Evolutionary conservation across 805 yeast genomes (phyloP), one percentile per base, ranked within the genome.

Genomic region (Starmerella cellae): DNA sequence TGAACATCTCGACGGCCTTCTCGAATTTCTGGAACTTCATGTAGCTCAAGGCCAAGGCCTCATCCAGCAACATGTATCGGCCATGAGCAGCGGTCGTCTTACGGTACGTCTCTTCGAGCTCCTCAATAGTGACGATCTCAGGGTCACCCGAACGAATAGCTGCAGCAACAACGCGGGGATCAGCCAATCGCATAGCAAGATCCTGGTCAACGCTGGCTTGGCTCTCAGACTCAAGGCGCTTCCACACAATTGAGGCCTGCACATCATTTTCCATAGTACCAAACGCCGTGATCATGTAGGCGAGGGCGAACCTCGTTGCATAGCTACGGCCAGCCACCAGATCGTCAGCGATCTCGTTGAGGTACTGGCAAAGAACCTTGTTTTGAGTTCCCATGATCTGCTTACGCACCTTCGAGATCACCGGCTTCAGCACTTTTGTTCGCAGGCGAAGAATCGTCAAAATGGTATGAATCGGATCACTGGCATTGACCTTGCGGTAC

Each of bases 111-210:
- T 39, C 18, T 36, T 51, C 51, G 23, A 54, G 39, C 28, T 46
- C 53, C 16, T 48, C 55, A 5, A 54, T 48, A 1, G 47, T 39
- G n/a, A 51, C 35, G 2, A 47, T 39, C 22, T 38, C 33, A 4
- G 56, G 56, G 39, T 53, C 56, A 16, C 48, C 50, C 23, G 41
- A 43, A 16, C 46, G 34, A 18, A 54, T 38, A 1, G 50, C 54
- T 4, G 56, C 54, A 19, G 53, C 46, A 8, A 54, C 52, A 14
- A 54, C 56, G 4, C 45, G 39, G 2, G 57, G 56, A 29, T 48
- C 52, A 20, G 22, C 27, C 14, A 53, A 37, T 19, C 46, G 43
- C 36, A 30, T 36, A 10, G 34, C 33, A n/a, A 51, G 38, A 19
- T 35, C 39, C 5, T 36, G 26, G 17, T 23, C 30, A 11, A 18